phyloP scores from a whole-genome alignment of 73 alveolate genomes.

The Paraurostyla sp. region DNA sequence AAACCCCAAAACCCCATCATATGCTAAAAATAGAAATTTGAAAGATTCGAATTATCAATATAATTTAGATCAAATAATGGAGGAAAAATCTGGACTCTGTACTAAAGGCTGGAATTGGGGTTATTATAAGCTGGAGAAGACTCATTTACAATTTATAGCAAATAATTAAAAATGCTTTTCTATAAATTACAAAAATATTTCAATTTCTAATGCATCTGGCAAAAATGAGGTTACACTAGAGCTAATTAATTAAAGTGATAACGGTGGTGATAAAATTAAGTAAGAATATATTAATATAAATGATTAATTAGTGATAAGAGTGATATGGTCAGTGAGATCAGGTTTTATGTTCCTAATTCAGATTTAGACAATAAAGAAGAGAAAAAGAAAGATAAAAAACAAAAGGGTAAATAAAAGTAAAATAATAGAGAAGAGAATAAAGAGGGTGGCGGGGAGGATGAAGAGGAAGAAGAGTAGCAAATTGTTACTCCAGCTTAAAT shows the following conservation, averaged over 20 bases:
- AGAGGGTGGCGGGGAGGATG: conserved; percentile 73
- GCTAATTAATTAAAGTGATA: conserved; percentile 69
- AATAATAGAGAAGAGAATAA: conserved; percentile 60
- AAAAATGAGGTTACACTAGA: conserved; percentile 95
- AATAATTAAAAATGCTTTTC: conserved; percentile 55
- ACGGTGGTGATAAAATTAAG: not conserved
- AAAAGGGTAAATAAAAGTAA: conserved; percentile 54
- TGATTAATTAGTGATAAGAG: conserved; percentile 58
- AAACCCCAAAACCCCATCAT: no score
- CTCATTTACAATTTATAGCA: conserved; percentile 52
- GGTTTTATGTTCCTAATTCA: conserved; percentile 83
- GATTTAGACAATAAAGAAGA: conserved; percentile 48
- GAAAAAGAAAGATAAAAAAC: conserved; percentile 65
- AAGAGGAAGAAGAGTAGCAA: conserved; percentile 65
- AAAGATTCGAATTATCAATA: no score
- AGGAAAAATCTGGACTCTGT: no score
- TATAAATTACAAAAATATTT: conserved; percentile 64
- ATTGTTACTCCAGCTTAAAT: conserved; percentile 83
- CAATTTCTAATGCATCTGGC: conserved; percentile 77
- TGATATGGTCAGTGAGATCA: conserved; percentile 85
- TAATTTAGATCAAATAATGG: no score
- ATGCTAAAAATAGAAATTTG: no score
- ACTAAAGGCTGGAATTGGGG: conserved; percentile 87
- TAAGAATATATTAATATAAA: not conserved
- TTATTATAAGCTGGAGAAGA: conserved; percentile 51